Conservation (phyloP, 2,329 filamentous ascomycete genomes). For the Colletotrichum zoysiae region DNA sequence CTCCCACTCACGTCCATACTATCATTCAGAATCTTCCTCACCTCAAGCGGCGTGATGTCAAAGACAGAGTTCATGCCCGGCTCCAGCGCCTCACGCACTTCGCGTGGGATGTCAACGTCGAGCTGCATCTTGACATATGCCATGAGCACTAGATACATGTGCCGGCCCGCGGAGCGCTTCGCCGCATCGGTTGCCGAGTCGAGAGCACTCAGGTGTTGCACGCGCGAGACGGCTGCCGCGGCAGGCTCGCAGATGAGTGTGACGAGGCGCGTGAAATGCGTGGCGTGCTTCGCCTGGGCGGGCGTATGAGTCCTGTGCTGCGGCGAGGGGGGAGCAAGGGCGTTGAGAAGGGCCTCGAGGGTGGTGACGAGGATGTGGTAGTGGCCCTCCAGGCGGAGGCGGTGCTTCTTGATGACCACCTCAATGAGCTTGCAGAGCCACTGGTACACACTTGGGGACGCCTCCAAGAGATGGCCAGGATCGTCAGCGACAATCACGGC, state of each 20-base stretch:
- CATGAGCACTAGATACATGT: constrained; percentile 72
- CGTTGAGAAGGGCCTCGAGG: constrained; percentile 68
- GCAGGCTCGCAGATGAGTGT: constrained; percentile 72
- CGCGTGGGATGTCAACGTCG: constrained; percentile 63
- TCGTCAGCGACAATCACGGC: constrained; percentile 48
- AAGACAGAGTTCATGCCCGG: constrained; percentile 70
- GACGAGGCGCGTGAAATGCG: constrained; percentile 66
- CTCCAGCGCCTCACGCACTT: constrained; percentile 67
- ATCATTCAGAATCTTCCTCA: constrained; percentile 69
- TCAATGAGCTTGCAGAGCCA: constrained; percentile 67
- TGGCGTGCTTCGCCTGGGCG: constrained; percentile 59
- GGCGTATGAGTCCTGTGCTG: not conserved
- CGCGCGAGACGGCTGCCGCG: constrained; percentile 65
- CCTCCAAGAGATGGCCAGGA: constrained; percentile 44
- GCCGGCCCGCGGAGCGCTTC: constrained; percentile 70
- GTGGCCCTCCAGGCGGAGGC: constrained; percentile 71
- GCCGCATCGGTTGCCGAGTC: constrained; percentile 72
- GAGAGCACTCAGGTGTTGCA: constrained; percentile 59
- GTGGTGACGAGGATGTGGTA: constrained; percentile 69
- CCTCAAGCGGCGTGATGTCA: constrained; percentile 67
- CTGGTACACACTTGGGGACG: constrained; percentile 56
- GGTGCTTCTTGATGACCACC: constrained; percentile 69
- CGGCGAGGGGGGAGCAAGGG: constrained; percentile 59
- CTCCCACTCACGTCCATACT: constrained; percentile 70
- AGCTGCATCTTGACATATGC: constrained; percentile 72